A percentile compares a stretch with the other conserved stretches of the same genome.
Evolutionary conservation across 73 alveolate genomes (phyloP).

Genomic region (Paramecium tetraurelia): DNA sequence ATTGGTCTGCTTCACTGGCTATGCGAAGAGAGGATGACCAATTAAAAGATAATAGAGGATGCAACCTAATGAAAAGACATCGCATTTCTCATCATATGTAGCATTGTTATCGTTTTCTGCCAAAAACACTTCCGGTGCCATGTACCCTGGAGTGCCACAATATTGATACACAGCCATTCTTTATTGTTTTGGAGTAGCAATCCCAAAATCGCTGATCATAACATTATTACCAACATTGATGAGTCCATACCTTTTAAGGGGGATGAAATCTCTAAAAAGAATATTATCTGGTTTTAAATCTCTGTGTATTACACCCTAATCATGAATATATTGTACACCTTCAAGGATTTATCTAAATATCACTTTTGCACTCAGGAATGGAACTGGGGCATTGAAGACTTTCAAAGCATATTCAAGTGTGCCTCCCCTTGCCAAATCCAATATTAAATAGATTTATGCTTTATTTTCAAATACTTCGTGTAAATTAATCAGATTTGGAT

Average conservation of each 20-base stretch:
- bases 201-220: conserved; percentile 40
- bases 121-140: conserved; percentile 66
- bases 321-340: conserved; percentile 48
- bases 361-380: conserved; percentile 37
- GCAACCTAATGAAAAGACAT: conserved; percentile 67
- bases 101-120: conserved; percentile 45
- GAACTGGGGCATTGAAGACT: conserved; percentile 42
- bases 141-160: conserved; percentile 64
- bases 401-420: conserved; percentile 36
- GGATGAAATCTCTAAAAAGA: conserved; percentile 38
- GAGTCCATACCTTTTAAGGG: conserved; percentile 34
- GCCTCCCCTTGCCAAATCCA: conserved; percentile 47
- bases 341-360: conserved; percentile 53
- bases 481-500: conserved; percentile 60
- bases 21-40: conserved; percentile 34
- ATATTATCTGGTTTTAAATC: conserved; percentile 63
- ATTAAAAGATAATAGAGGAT: conserved; percentile 32
- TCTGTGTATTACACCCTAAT: conserved; percentile 58
- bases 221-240: background rate
- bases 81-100: conserved; percentile 53
- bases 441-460: conserved; percentile 23
- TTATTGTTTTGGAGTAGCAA: background rate
- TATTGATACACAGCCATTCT: background rate
- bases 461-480: conserved; percentile 58
- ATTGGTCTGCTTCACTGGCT: background rate